Evolutionary conservation across 225 moss, liverwort and hornwort genomes (phyloP), one percentile per base, ranked within the genome.

Genomic region (Rhytidiadelphus loreus): DNA sequence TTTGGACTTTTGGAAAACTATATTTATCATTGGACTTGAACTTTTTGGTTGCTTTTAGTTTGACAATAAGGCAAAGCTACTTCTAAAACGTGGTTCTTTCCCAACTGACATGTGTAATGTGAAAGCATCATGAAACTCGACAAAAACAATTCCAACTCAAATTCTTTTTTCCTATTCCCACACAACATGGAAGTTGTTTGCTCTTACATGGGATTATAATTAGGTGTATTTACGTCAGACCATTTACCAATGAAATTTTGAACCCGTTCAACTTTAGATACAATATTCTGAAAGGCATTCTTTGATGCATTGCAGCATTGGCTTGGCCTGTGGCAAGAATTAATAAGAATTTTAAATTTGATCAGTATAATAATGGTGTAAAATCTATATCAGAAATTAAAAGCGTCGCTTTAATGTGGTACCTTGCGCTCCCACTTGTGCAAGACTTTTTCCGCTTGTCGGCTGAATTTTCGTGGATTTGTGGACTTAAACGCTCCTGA

Each of bases 401-500:
- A 29, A 48, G 74, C 5, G 7, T 74, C 0, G 12, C 19, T 59
- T 58, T 59, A 41, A 55, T 17, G 26, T 12, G 22, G 13, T 50
- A 29, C 39, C 57, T 35, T 25, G 6, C 1, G 3, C 15, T 28
- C 28, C n/a, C 48, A 11, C 21, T 16, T 72, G 11, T 29, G 29
- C 32, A 76, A 65, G 59, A 37, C 16, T 20, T 21, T 50, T 48
- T 44, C 2, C 66, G 17, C 65, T 26, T 50, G 37, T 13, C 39
- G n/a, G n/a, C 0, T 68, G 12, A 33, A 29, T 20, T 56, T 41
- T 37, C 13, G n/a, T 75, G 61, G 50, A 61, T 23, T 37, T 50
- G n/a, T 75, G 13, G 23, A 17, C 24, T 52, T 6, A 4, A 13
- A n/a, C 1, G 0, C 0, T 23, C 1, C 0, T 68, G 23, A n/a